A percentile compares a stretch with the other conserved stretches of the same genome.
These are phyloP conservation scores for Boletus insuetus DNA, from an alignment of 768 basidiomycete species.

Conservation along the genomic window DNA sequence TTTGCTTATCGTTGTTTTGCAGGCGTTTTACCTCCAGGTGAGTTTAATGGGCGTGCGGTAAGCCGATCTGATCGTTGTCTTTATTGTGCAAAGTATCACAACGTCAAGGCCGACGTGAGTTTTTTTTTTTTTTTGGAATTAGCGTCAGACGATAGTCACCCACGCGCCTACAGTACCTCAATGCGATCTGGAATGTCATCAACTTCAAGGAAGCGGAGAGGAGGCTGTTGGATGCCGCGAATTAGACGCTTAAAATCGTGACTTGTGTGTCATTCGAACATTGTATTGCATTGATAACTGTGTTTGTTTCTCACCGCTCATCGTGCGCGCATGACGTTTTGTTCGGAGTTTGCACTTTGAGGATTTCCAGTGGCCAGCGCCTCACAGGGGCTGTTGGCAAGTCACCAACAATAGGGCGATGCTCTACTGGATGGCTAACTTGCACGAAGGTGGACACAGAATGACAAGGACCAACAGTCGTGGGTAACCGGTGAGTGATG, in stretches of 20 bases:
- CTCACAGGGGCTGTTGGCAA: not conserved
- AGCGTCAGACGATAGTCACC: not conserved
- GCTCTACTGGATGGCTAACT: not conserved
- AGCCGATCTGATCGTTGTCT: conserved; percentile 12
- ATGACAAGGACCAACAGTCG: too few species aligned
- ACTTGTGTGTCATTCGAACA: not conserved
- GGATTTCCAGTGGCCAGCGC: not conserved
- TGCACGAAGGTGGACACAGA: not conserved
- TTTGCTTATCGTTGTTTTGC: conserved; percentile 5
- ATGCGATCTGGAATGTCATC: conserved; percentile 93
- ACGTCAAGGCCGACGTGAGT: conserved; percentile 90
- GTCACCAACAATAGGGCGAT: not conserved
- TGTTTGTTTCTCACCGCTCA: not conserved
- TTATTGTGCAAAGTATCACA: conserved; percentile 64
- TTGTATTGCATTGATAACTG: conserved; percentile 9
- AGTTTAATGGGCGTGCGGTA: not conserved
- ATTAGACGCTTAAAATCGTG: conserved; percentile 15
- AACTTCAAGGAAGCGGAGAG: conserved; percentile 92
- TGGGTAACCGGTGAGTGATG: not conserved
- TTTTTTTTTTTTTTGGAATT: conserved; percentile 11
- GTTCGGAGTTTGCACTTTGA: not conserved
- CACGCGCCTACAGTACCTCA: conserved; percentile 66
- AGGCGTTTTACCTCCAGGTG: conserved; percentile 65
- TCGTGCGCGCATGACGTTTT: not conserved
- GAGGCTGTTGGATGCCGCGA: conserved; percentile 40